Conservation (phyloP, 2,329 filamentous ascomycete species). For the Ceratocystis colombiana region DNA sequence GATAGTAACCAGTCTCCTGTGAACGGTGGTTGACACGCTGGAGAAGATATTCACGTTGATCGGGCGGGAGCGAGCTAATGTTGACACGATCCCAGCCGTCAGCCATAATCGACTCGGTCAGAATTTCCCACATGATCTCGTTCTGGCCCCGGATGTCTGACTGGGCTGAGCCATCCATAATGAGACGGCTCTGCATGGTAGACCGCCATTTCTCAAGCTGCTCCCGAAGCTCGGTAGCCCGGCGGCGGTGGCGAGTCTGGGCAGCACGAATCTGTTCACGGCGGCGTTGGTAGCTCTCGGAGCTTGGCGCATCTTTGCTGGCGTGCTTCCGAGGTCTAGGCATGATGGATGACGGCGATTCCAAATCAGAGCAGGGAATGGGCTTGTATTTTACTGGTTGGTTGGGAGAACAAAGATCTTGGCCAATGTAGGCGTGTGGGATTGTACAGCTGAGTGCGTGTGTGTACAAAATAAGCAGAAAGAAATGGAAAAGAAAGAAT, state of each 20-base stretch:
- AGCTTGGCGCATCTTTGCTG: slow-evolving; percentile 31
- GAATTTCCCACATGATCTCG: slow-evolving; percentile 34
- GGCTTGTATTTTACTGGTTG: background rate
- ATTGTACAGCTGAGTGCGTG: background rate
- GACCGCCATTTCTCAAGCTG: slow-evolving; percentile 45
- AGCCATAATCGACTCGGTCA: slow-evolving; percentile 30
- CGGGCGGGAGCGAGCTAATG: slow-evolving; percentile 17
- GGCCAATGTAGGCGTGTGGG: background rate
- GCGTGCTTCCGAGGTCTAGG: background rate
- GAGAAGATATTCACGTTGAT: slow-evolving; percentile 17
- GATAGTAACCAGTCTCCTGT: slow-evolving; percentile 27
- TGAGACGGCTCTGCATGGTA: slow-evolving; percentile 40
- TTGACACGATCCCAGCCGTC: slow-evolving; percentile 25
- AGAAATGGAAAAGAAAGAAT: background rate
- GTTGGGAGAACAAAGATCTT: background rate
- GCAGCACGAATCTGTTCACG: slow-evolving; percentile 45
- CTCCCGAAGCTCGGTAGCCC: slow-evolving; percentile 46
- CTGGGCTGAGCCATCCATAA: slow-evolving; percentile 36
- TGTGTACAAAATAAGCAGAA: background rate
- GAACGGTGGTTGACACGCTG: slow-evolving; percentile 21
- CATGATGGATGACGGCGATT: slow-evolving; percentile 2
- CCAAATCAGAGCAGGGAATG: background rate
- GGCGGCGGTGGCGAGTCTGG: slow-evolving; percentile 46
- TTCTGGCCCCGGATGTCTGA: slow-evolving; percentile 37
- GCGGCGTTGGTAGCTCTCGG: slow-evolving; percentile 30